A percentile compares a stretch with the other conserved stretches of the same genome.
phyloP scores from a whole-genome alignment of 345 rosid species.

The Combretum micranthum region DNA sequence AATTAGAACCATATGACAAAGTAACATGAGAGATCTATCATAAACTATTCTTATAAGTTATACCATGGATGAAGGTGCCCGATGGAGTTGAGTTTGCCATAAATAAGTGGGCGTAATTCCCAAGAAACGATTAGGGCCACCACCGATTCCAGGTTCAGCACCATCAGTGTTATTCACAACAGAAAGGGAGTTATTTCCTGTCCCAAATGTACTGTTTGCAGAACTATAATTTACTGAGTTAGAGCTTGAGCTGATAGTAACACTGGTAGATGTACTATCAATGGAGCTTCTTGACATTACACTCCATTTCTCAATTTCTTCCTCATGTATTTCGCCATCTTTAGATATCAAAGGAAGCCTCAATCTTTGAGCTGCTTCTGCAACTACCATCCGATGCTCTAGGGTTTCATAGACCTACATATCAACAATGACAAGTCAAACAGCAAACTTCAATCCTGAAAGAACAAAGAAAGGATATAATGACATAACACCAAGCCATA shows the following conservation, averaged over 20 bases:
- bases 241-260: constrained; percentile 67
- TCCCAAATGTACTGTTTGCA: constrained; percentile 38
- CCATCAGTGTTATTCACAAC: constrained; percentile 35
- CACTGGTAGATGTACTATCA: constrained; percentile 68
- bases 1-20: too few species aligned
- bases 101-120: constrained; percentile 85
- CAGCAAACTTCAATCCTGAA: neutral
- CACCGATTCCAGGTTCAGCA: constrained; percentile 73
- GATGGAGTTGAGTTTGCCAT: constrained; percentile 83
- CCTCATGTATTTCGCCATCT: constrained; percentile 88
- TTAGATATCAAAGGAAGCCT: constrained; percentile 90
- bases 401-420: constrained; percentile 75
- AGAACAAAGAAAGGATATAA: neutral
- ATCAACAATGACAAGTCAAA: neutral
- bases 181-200: constrained; percentile 19
- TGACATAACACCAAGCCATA: too few species aligned
- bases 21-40: too few species aligned
- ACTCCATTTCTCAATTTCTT: constrained; percentile 93
- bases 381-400: constrained; percentile 85
- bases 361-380: constrained; percentile 93
- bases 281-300: constrained; percentile 75
- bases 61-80: constrained; percentile 58
- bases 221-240: constrained; percentile 62
- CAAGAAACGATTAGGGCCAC: constrained; percentile 86
- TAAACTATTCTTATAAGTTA: neutral